Percentiles rank a stretch among this genome's conserved stretches.
Evolutionary conservation across 768 basidiomycete species (phyloP).

Genomic region (Royoungia palumana): DNA sequence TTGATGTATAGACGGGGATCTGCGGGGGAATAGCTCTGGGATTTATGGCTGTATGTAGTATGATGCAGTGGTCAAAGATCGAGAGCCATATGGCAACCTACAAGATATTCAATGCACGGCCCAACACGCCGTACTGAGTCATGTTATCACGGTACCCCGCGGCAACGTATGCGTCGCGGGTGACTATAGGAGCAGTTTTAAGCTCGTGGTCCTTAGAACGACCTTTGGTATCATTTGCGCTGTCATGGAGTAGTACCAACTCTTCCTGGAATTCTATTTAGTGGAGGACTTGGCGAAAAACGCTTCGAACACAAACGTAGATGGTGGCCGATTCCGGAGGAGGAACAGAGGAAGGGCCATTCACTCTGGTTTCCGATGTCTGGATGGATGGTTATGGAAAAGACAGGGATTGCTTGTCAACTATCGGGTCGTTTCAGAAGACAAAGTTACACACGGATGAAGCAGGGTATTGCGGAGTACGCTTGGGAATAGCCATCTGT

Average conservation of each 20-base stretch:
- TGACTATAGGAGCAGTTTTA: constrained; percentile 49
- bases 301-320: constrained; percentile 21
- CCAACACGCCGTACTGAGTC: constrained; percentile 63
- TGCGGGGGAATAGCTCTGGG: constrained; percentile 26
- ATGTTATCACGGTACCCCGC: constrained; percentile 32
- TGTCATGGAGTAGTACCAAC: constrained; percentile 31
- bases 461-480: not conserved
- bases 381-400: constrained; percentile 3
- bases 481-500: constrained; percentile 19
- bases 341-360: constrained; percentile 1
- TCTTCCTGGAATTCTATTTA: constrained; percentile 24
- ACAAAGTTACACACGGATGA: constrained; percentile 9
- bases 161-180: constrained; percentile 44
- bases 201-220: constrained; percentile 33
- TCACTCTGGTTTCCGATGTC: constrained; percentile 4
- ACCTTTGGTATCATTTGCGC: constrained; percentile 12
- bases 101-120: constrained; percentile 45
- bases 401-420: not conserved
- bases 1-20: constrained; percentile 65
- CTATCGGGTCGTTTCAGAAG: not conserved
- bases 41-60: constrained; percentile 30
- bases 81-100: constrained; percentile 24
- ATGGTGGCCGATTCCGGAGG: constrained; percentile 8
- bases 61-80: not conserved
- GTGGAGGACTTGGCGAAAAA: not conserved